These are phyloP conservation scores for Solanum acaule DNA, from an alignment of 257 asterid genomes.

Conservation along the genomic window DNA sequence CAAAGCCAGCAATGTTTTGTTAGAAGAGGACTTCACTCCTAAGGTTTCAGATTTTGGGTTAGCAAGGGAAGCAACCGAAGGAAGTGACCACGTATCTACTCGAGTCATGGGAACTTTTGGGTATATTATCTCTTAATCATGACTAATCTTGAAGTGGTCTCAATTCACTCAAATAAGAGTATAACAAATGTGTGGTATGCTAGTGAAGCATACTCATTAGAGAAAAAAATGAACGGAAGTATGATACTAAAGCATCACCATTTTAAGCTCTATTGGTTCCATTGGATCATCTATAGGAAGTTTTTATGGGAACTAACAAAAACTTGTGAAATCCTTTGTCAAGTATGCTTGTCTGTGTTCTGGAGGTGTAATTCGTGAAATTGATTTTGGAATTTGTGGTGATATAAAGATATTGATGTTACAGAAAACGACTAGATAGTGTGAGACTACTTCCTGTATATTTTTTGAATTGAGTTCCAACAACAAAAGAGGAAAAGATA, in stretches of 20 bases:
- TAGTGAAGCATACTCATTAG: not conserved
- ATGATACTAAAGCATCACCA: not conserved
- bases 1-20: slow-evolving; percentile 85
- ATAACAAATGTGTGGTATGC: not conserved
- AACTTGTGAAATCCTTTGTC: not conserved
- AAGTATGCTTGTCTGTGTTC: not conserved
- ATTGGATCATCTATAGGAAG: not conserved
- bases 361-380: not conserved
- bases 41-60: slow-evolving; percentile 97
- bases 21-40: slow-evolving; percentile 87
- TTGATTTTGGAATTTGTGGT: not conserved
- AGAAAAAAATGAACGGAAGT: not conserved
- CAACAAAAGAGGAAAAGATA: not conserved
- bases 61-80: slow-evolving; percentile 97
- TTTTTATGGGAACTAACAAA: not conserved
- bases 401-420: not conserved
- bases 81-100: slow-evolving; percentile 88
- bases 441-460: not conserved
- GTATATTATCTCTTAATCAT: slow-evolving; percentile 28
- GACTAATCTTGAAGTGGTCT: not conserved
- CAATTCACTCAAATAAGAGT: not conserved
- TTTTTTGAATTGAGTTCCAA: not conserved
- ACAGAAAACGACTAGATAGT: not conserved
- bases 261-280: not conserved
- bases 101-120: slow-evolving; percentile 99